Base-by-base conservation (phyloP, 345 rosid genomes). In the Populus euphratica region DNA sequence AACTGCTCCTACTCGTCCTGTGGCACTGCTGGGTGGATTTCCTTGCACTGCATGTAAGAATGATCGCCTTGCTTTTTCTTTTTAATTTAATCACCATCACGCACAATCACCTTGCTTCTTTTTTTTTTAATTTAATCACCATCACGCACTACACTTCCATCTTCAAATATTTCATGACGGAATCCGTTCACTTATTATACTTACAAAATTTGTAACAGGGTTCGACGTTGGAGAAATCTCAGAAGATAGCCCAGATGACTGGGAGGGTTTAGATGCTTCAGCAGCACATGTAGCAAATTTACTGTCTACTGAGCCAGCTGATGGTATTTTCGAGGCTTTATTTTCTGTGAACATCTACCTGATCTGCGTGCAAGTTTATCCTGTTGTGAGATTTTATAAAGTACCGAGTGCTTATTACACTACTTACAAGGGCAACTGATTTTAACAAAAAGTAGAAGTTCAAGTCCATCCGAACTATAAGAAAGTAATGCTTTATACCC, bases 221-320 rank as follows among this genome's bases (percentile, higher is more conserved):
- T 76, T 52, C 73, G 86, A 83, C 74, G 83, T 77, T 39, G 76
- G 76, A 43, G 83, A 83, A 56, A 80, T 83, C 27, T 80, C 83
- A 31, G 83, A 80, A 65, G 73, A 80, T 56, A 63, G 73, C 29
- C 83, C 77, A 5, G 86, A 83, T 77, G 86, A 83, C 75, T 49
- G 73, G 69, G 83, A 83, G 59, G 83, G 86, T 10, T 64, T 83
- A 66, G 86, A 83, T 83, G 79, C 86, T 68, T 79, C 86, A 20
- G 86, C 86, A 64, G 76, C 83, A 54, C 86, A 83, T 59, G 38
- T 83, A 21, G 86, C 86, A 74, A 83, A 83, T 49, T 44, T 83
- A 18, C 44, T 83, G 73, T 83, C 86, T 9, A 70, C 86, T 18
- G 86, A 83, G 73, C 86, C 86, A 29, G 76, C 81, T 70, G 83